These are phyloP conservation scores for Yamadazyma diospyri DNA, from an alignment of 1,139 yeast genomes.

Conservation along the genomic window DNA sequence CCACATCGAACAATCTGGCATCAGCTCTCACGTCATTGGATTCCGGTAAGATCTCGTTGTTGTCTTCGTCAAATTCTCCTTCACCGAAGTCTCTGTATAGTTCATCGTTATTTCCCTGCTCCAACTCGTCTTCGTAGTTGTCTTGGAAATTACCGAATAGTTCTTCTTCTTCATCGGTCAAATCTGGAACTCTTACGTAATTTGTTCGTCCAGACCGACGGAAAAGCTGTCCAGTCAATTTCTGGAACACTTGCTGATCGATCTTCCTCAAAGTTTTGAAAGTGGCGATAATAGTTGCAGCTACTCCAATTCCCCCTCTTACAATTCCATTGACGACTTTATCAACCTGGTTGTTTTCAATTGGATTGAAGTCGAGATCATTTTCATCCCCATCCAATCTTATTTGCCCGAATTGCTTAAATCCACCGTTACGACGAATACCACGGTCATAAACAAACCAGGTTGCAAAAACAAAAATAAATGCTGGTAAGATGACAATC, in stretches of 20 bases:
- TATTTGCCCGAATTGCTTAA: slow-evolving; percentile 80
- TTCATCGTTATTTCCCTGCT: slow-evolving; percentile 24
- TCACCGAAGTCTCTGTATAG: slow-evolving; percentile 15
- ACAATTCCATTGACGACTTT: slow-evolving; percentile 60
- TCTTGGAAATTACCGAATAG: slow-evolving; percentile 48
- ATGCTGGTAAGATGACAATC: slow-evolving; percentile 56
- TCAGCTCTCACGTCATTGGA: slow-evolving; percentile 19
- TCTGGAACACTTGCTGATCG: slow-evolving; percentile 35
- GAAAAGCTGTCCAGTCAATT: slow-evolving; percentile 31
- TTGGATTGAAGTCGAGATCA: slow-evolving; percentile 44
- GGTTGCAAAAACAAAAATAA: slow-evolving; percentile 52
- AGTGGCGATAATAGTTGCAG: slow-evolving; percentile 42
- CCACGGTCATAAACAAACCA: slow-evolving; percentile 83
- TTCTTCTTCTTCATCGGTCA: slow-evolving; percentile 48
- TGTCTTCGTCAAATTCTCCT: slow-evolving; percentile 9
- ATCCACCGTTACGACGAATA: slow-evolving; percentile 75
- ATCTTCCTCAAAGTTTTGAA: slow-evolving; percentile 34
- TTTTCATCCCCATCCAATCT: slow-evolving; percentile 76
- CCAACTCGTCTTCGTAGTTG: slow-evolving; percentile 47
- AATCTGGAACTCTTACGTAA: slow-evolving; percentile 42
- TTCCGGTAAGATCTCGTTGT: slow-evolving; percentile 13
- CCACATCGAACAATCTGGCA: slow-evolving; percentile 36
- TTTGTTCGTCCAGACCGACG: slow-evolving; percentile 41
- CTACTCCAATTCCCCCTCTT: slow-evolving; percentile 55
- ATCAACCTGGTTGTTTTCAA: slow-evolving; percentile 66